Base-by-base conservation (phyloP, 2,329 filamentous ascomycete genomes). In the Lojkania enalia region DNA sequence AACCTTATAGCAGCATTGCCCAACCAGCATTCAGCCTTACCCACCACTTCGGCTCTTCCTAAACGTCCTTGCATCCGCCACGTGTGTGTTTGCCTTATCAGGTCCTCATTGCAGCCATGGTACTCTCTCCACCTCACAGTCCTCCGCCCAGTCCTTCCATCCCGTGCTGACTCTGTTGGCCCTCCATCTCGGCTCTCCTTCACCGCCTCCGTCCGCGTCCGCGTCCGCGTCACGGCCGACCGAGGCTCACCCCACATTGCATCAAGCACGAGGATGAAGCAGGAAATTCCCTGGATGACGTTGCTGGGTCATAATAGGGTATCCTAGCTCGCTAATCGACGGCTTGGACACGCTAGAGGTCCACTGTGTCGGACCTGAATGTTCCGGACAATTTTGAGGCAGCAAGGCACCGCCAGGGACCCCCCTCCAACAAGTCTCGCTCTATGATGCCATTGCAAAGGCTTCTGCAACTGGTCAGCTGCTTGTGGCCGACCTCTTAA, bases 21-120 rank as follows among this genome's bases (percentile, higher is more conserved):
- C 54, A 64, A 62, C 53, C 54, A 56, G 27, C 47, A 19, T n/a
- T 60, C 63, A 66, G 61, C 61, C 61, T 52, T 64, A 63, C 58
- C 58, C 58, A 58, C 60, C 57, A 58, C 42, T 48, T 49, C 49
- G 56, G 55, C 45, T 47, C 44, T 20, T 37, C 36, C 44, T 44
- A 48, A 64, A 62, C 55, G 58, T 46, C 53, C 51, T 44, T 61
- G 61, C 61, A 62, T 43, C 27, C 42, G 55, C 61, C 63, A 66
- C 63, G 61, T 65, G 63, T 63, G 52, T 49, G 37, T 35, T 47
- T 52, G 44, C 47, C 50, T 44, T 31, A 49, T 51, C 42, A 36
- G 43, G 50, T 6, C 5, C 13, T 31, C n/a, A 31, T 4, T 11
- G 20, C 38, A 6, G 9, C 30, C 6, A 16, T 12, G 23, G 7